A percentile compares a stretch with the other conserved stretches of the same genome.
Evolutionary conservation across 2,329 filamentous ascomycete genomes (phyloP).

Genomic region (Trichoderma koningiopsis): DNA sequence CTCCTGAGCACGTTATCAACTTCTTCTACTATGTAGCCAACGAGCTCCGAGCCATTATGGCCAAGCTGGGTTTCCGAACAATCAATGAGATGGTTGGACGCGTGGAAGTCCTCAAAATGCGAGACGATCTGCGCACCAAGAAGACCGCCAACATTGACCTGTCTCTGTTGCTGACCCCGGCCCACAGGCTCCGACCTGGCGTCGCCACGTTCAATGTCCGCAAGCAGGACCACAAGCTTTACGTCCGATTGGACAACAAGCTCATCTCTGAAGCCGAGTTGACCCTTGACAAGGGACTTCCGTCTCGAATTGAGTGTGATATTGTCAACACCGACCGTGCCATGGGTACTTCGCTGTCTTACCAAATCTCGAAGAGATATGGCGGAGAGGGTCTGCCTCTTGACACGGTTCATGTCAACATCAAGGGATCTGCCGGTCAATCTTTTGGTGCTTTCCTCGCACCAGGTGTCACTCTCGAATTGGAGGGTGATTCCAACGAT

Average conservation of each 20-base stretch:
- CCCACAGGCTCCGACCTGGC: conserved; percentile 91
- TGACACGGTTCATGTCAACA: conserved; percentile 94
- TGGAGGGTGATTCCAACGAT: conserved; percentile 95
- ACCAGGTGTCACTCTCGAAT: conserved; percentile 88
- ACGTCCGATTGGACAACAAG: conserved; percentile 94
- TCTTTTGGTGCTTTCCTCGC: conserved; percentile 95
- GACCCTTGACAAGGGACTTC: conserved; percentile 90
- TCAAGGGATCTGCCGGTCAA: conserved; percentile 94
- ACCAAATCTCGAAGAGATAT: conserved; percentile 91
- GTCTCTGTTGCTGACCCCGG: conserved; percentile 88
- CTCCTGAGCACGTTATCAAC: conserved; percentile 96
- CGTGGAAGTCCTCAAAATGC: conserved; percentile 81
- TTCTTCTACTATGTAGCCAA: conserved; percentile 99
- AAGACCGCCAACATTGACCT: conserved; percentile 95
- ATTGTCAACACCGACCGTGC: conserved; percentile 96
- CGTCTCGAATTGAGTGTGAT: conserved; percentile 91
- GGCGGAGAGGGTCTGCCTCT: conserved; percentile 85
- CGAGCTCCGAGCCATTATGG: conserved; percentile 95
- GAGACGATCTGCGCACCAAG: conserved; percentile 81
- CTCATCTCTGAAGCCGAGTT: conserved; percentile 93
- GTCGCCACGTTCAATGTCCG: conserved; percentile 97
- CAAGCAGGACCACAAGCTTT: conserved; percentile 94
- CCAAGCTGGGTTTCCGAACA: conserved; percentile 88
- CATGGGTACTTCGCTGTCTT: conserved; percentile 89
- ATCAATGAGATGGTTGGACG: conserved; percentile 98